Percentiles rank a stretch among this genome's conserved stretches.
These are phyloP conservation scores for Ceratobasidium sp. DNA, from an alignment of 1,284 basidiomycete species.

Conservation along the genomic window DNA sequence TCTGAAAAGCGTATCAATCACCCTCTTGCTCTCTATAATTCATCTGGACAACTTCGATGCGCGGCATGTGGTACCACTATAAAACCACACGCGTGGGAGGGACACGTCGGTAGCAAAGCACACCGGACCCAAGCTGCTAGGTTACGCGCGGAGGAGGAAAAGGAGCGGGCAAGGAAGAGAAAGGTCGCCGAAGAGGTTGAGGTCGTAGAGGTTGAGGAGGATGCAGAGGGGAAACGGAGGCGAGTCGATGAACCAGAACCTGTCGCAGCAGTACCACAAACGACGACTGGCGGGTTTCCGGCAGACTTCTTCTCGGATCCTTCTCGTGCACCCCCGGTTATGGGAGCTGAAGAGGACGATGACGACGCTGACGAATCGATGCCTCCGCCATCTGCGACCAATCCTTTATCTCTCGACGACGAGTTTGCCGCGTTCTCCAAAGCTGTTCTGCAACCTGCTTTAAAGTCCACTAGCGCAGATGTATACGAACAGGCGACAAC, in stretches of 20 bases:
- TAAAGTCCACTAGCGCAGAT: slow-evolving; percentile 54
- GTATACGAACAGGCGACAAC: slow-evolving; percentile 77
- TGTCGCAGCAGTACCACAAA: slow-evolving; percentile 15
- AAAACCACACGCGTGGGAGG: slow-evolving; percentile 86
- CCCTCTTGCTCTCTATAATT: slow-evolving; percentile 76
- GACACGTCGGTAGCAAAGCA: slow-evolving; percentile 82
- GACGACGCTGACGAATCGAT: slow-evolving; percentile 61
- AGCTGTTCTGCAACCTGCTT: slow-evolving; percentile 31
- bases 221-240: slow-evolving; percentile 56
- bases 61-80: slow-evolving; percentile 71
- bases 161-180: slow-evolving; percentile 55
- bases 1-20: slow-evolving; percentile 67
- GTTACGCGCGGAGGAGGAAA: slow-evolving; percentile 67
- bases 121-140: slow-evolving; percentile 75
- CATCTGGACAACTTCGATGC: slow-evolving; percentile 76
- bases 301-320: slow-evolving; percentile 85
- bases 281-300: slow-evolving; percentile 63
- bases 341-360: slow-evolving; percentile 61
- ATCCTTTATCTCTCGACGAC: slow-evolving; percentile 59
- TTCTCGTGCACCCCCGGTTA: slow-evolving; percentile 63
- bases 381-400: slow-evolving; percentile 50
- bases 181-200: slow-evolving; percentile 54
- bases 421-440: slow-evolving; percentile 67
- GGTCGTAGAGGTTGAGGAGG: slow-evolving; percentile 53
- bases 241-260: slow-evolving; percentile 59